These are phyloP conservation scores for Straminergon stramineum DNA, from an alignment of 225 moss, liverwort and hornwort genomes.

Conservation along the genomic window DNA sequence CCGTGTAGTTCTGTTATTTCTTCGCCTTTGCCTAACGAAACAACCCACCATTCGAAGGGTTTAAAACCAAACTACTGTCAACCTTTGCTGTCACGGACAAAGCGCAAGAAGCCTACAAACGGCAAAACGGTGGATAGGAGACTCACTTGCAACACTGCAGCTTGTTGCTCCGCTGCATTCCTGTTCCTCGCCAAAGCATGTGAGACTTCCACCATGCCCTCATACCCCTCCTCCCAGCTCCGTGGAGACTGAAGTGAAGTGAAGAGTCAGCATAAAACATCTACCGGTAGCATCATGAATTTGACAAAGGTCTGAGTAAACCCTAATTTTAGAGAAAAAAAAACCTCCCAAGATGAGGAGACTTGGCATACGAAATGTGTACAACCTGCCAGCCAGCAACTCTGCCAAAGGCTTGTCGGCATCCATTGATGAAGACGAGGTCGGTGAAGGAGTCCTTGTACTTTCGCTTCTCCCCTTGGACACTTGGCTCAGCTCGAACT, in stretches of 20 bases:
- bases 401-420: constrained; percentile 69
- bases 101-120: background rate
- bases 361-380: background rate
- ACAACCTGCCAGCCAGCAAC: constrained; percentile 85
- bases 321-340: background rate
- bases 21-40: background rate
- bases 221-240: constrained; percentile 83
- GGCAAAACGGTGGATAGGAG: background rate
- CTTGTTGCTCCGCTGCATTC: constrained; percentile 70
- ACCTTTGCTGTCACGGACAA: background rate
- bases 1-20: background rate
- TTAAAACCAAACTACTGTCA: background rate
- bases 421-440: constrained; percentile 81
- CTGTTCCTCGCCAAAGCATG: constrained; percentile 69
- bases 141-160: constrained; percentile 72
- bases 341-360: too few relatives aligned
- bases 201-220: constrained; percentile 95
- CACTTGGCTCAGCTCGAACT: background rate
- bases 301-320: background rate
- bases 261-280: background rate
- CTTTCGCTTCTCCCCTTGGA: constrained; percentile 25
- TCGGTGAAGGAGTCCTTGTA: constrained; percentile 78
- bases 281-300: background rate
- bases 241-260: constrained; percentile 60
- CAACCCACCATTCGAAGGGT: background rate